phyloP scores from a whole-genome alignment of 2,329 filamentous ascomycete genomes.

The Exophiala xenobiotica region DNA sequence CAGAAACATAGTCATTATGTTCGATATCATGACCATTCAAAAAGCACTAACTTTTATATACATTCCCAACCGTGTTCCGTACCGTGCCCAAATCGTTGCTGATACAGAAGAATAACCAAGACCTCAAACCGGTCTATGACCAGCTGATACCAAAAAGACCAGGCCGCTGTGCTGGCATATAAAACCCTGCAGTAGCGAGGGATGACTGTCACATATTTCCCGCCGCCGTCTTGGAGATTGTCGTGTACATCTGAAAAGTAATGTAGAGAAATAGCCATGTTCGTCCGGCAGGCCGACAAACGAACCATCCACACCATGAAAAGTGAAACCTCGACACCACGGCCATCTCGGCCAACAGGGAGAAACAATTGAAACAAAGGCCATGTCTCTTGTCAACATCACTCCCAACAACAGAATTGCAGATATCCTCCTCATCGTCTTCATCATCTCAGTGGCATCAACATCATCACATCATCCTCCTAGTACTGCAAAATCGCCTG shows the following conservation, averaged over 20 bases:
- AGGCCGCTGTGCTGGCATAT: no score
- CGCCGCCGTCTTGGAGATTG: no score
- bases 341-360: neutral
- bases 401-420: no score
- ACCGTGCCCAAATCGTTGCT: neutral
- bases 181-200: no score
- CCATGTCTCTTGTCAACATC: no score
- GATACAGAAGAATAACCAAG: no score
- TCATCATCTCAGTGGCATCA: neutral
- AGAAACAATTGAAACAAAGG: neutral
- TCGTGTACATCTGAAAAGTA: no score
- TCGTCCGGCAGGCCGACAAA: neutral
- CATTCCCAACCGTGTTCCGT: neutral
- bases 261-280: no score
- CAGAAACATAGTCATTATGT: no score
- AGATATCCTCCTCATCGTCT: neutral
- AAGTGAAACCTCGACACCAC: neutral
- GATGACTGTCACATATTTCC: no score
- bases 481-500: neutral
- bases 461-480: neutral
- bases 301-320: neutral
- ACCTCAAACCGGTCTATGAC: no score
- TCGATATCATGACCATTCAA: neutral
- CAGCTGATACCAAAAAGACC: no score
- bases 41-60: neutral